Conservation (phyloP, 1,284 basidiomycete genomes). For the Phlebopus sp. region DNA sequence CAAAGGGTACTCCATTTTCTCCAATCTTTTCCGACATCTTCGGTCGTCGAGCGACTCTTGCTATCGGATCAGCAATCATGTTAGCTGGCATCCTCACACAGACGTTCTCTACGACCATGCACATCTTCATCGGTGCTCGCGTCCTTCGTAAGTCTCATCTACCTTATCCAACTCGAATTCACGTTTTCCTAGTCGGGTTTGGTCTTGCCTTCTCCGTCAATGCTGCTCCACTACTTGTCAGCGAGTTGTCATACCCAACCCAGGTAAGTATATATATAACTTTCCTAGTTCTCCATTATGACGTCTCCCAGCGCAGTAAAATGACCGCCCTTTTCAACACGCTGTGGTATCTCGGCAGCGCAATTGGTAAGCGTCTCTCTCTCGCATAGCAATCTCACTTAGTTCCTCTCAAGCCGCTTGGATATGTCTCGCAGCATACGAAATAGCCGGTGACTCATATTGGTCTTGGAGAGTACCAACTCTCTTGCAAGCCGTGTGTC, state of each 20-base stretch:
- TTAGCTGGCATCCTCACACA: constrained; percentile 58
- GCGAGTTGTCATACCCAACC: constrained; percentile 71
- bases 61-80: constrained; percentile 59
- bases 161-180: not conserved
- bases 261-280: constrained; percentile 38
- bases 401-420: constrained; percentile 38
- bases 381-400: constrained; percentile 9
- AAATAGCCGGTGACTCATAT: constrained; percentile 40
- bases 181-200: constrained; percentile 48
- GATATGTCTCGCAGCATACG: constrained; percentile 55
- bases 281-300: not conserved
- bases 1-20: constrained; percentile 54
- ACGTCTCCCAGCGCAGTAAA: constrained; percentile 46
- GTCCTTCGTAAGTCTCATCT: constrained; percentile 45
- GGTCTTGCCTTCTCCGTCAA: constrained; percentile 63
- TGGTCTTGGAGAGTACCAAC: constrained; percentile 73
- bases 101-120: constrained; percentile 44
- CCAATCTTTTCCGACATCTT: constrained; percentile 56
- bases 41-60: constrained; percentile 54
- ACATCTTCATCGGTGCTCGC: constrained; percentile 58
- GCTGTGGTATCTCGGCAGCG: constrained; percentile 63
- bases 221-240: constrained; percentile 61
- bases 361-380: constrained; percentile 45
- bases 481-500: constrained; percentile 63
- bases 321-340: constrained; percentile 61